Conservation (phyloP, 768 basidiomycete genomes). For the Lactarius vividus region DNA sequence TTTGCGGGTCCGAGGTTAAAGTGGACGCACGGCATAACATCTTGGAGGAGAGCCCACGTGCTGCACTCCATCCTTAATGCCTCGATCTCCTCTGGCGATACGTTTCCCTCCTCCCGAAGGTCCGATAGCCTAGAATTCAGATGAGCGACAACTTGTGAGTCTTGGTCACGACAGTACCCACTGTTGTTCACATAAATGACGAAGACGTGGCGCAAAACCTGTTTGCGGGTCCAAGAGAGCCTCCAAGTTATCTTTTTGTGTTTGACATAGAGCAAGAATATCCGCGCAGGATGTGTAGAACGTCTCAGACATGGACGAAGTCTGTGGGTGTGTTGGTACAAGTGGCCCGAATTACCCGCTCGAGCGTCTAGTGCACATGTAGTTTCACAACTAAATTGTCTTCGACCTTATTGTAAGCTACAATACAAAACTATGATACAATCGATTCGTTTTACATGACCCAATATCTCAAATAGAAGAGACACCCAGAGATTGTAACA, state of each 20-base stretch:
- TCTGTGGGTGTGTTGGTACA: not conserved
- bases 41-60: constrained; percentile 81
- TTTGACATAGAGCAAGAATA: constrained; percentile 59
- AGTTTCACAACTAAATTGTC: too few species aligned
- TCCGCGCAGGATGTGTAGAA: constrained; percentile 69
- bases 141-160: not conserved
- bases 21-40: constrained; percentile 66
- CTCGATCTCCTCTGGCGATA: constrained; percentile 54
- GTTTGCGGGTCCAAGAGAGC: constrained; percentile 60
- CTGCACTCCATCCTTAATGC: constrained; percentile 69
- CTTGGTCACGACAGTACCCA: constrained; percentile 36
- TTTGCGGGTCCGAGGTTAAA: not conserved
- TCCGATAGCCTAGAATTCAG: constrained; percentile 48
- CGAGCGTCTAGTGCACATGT: not conserved
- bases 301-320: constrained; percentile 43
- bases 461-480: not conserved
- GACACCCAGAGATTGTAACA: not conserved
- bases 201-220: constrained; percentile 68
- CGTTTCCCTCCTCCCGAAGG: constrained; percentile 43
- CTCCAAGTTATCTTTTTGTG: constrained; percentile 51
- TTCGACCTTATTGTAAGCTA: not conserved
- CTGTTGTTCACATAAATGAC: constrained; percentile 54
- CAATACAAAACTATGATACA: not conserved
- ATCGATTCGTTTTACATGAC: not conserved
- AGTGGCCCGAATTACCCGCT: constrained; percentile 5